A percentile compares a stretch with the other conserved stretches of the same genome.
These are phyloP conservation scores for Naganishia onofrii DNA, from an alignment of 768 basidiomycete species.

Conservation along the genomic window DNA sequence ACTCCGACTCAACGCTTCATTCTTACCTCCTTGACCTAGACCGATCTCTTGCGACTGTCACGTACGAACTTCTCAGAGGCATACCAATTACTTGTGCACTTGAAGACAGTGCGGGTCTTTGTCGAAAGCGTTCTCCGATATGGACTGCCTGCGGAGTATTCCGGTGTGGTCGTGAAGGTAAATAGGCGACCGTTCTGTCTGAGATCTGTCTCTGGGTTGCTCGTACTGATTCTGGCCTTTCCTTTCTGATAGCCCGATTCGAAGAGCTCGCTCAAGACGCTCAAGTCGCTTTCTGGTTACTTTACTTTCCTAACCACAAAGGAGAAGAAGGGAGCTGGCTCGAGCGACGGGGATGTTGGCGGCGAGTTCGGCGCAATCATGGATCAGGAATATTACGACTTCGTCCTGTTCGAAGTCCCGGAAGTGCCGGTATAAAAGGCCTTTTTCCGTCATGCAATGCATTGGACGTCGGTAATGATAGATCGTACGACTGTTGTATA, in stretches of 20 bases:
- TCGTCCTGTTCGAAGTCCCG: conserved; percentile 88
- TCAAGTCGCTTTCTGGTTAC: conserved; percentile 69
- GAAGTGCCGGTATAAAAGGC: conserved; percentile 59
- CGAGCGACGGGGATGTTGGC: conserved; percentile 63
- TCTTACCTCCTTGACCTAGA: conserved; percentile 56
- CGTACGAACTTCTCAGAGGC: conserved; percentile 96
- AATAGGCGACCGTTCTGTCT: conserved; percentile 27
- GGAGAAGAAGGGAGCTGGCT: conserved; percentile 55
- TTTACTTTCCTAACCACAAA: conserved; percentile 78
- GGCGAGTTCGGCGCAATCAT: conserved; percentile 90
- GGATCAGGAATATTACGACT: conserved; percentile 95
- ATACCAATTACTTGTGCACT: conserved; percentile 86
- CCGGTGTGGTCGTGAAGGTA: conserved; percentile 77
- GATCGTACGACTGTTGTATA: conserved; percentile 20
- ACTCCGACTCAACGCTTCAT: background rate
- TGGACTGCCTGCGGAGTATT: conserved; percentile 87
- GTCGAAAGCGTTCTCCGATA: conserved; percentile 94
- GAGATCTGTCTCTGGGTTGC: background rate
- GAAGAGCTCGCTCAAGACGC: conserved; percentile 74
- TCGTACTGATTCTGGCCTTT: background rate
- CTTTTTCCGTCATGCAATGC: background rate
- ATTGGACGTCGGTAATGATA: background rate
- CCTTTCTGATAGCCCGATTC: conserved; percentile 68
- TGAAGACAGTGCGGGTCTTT: conserved; percentile 86
- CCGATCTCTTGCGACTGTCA: conserved; percentile 82